These are phyloP conservation scores for Phylloporus scabripes DNA, from an alignment of 768 basidiomycete genomes.

Conservation along the genomic window DNA sequence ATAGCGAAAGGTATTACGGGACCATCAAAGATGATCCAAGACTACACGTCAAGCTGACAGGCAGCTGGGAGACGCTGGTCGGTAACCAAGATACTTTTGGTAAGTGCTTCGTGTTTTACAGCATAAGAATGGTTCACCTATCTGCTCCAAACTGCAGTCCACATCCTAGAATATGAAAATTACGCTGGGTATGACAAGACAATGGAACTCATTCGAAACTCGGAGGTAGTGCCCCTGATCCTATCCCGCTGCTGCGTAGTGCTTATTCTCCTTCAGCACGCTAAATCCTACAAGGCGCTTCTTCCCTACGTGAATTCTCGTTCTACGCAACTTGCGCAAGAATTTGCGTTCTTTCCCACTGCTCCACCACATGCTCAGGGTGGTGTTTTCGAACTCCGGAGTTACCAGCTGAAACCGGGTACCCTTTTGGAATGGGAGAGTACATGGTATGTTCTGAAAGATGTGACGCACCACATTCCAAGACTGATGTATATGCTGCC, in stretches of 20 bases:
- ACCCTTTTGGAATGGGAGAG: conserved; percentile 93
- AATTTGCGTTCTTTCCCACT: conserved; percentile 94
- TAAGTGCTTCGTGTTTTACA: conserved; percentile 34
- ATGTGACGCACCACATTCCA: background rate
- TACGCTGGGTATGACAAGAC: conserved; percentile 85
- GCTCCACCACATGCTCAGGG: conserved; percentile 82
- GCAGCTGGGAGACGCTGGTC: conserved; percentile 88
- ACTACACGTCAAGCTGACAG: conserved; percentile 82
- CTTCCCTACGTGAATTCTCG: conserved; percentile 72
- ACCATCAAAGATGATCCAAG: conserved; percentile 69
- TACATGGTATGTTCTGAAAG: conserved; percentile 56
- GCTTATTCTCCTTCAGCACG: conserved; percentile 42
- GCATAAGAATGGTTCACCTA: background rate
- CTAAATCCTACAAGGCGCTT: conserved; percentile 63
- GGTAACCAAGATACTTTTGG: conserved; percentile 88
- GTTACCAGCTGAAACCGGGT: conserved; percentile 84
- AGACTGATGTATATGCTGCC: conserved; percentile 6
- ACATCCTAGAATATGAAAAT: conserved; percentile 92
- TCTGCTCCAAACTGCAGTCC: conserved; percentile 32
- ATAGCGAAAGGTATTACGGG: conserved; percentile 78
- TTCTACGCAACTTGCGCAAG: conserved; percentile 76
- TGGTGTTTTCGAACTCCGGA: conserved; percentile 90
- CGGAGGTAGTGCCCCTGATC: conserved; percentile 47
- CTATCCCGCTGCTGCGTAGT: background rate
- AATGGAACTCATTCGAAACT: conserved; percentile 52